A percentile compares a stretch with the other conserved stretches of the same genome.
Evolutionary conservation across 129 eudicot species (phyloP).

Genomic region (Artemisia argyi): DNA sequence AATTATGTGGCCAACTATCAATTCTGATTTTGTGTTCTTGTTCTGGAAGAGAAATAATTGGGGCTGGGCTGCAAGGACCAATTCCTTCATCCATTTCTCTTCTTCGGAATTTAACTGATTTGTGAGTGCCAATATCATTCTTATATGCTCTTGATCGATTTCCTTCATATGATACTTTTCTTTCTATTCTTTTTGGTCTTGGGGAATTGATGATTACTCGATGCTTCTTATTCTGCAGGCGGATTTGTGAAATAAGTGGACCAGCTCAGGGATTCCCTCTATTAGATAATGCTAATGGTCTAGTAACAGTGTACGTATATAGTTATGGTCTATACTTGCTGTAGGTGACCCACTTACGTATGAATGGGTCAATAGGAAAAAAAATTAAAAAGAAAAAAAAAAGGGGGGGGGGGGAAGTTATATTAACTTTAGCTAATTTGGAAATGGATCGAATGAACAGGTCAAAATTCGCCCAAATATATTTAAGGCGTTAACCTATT

Average conservation of each 20-base stretch:
- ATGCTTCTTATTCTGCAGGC: conserved; percentile 47
- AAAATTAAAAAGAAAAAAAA: no score
- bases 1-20: conserved; percentile 3
- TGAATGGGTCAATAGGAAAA: not conserved
- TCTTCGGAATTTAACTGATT: conserved; percentile 42
- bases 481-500: not conserved
- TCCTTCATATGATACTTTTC: not conserved
- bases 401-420: no score
- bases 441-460: not conserved
- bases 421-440: no score
- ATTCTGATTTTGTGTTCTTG: conserved; percentile 1
- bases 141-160: not conserved
- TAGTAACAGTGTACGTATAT: conserved; percentile 57
- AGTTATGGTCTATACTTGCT: conserved; percentile 3
- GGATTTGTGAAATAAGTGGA: conserved; percentile 65
- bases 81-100: conserved; percentile 68
- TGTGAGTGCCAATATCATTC: conserved; percentile 48
- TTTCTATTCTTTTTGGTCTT: not conserved
- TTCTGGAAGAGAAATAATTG: conserved; percentile 68
- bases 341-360: not conserved
- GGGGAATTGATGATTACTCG: not conserved
- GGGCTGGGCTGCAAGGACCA: conserved; percentile 78
- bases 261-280: conserved; percentile 61
- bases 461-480: not conserved
- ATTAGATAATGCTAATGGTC: conserved; percentile 43